Percentiles rank a stretch among this genome's conserved stretches.
phyloP scores from a whole-genome alignment of 192 early-diverging fungal genomes.

The Backusella parvicylindrica region DNA sequence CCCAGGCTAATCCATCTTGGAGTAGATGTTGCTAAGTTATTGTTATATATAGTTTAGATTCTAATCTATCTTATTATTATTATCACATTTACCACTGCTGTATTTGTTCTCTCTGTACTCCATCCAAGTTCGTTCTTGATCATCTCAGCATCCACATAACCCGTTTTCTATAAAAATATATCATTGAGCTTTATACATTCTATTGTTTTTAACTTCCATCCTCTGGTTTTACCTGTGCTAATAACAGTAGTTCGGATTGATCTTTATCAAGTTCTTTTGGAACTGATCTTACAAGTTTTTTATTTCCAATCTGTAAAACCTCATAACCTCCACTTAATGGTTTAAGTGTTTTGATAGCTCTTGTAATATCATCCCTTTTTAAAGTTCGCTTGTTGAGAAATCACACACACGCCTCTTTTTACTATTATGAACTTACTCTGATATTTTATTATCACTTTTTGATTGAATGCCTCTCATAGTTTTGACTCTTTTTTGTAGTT shows the following conservation, averaged over 20 bases:
- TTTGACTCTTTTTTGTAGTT: constrained; percentile 70
- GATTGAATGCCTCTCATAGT: constrained; percentile 53
- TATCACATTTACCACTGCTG: constrained; percentile 50
- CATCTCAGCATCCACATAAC: constrained; percentile 40
- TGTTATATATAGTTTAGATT: not conserved
- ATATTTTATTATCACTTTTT: constrained; percentile 31
- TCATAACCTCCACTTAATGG: constrained; percentile 91
- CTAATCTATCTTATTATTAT: not conserved
- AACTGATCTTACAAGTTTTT: constrained; percentile 84
- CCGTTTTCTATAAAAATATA: constrained; percentile 19
- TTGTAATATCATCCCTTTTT: constrained; percentile 83
- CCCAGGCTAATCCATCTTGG: constrained; percentile 74
- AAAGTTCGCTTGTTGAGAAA: not conserved
- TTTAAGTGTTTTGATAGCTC: constrained; percentile 80
- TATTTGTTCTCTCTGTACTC: constrained; percentile 49
- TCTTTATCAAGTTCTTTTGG: constrained; percentile 88
- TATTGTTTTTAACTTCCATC: not conserved
- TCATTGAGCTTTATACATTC: not conserved
- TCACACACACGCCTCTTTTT: not conserved
- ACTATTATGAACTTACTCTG: constrained; percentile 5
- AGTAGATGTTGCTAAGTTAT: constrained; percentile 56
- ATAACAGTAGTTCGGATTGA: constrained; percentile 59
- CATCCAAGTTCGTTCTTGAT: constrained; percentile 49
- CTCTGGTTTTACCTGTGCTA: constrained; percentile 61
- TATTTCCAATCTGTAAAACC: constrained; percentile 73